Percentiles rank a stretch among this genome's conserved stretches.
phyloP scores from a whole-genome alignment of 371 early-diverging fungal genomes.

The Vittaforma corneae region DNA sequence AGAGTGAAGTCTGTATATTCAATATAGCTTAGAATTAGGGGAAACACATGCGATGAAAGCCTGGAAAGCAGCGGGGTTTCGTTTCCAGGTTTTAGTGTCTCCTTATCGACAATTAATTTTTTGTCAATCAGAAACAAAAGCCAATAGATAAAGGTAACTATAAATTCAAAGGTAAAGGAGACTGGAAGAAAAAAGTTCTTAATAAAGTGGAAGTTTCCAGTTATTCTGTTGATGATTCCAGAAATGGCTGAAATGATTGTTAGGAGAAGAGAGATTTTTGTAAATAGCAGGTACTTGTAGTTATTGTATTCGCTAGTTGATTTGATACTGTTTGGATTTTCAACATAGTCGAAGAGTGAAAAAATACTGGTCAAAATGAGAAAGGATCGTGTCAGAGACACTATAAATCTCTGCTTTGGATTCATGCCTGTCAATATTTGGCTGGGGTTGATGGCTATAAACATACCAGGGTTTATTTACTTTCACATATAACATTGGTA shows the following conservation, averaged over 20 bases:
- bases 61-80: constrained; percentile 10
- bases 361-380: constrained; percentile 3
- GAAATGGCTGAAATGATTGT: too few relatives aligned
- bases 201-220: too few relatives aligned
- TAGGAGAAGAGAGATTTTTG: constrained; percentile 5
- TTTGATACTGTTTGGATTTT: constrained; percentile 10
- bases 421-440: not conserved
- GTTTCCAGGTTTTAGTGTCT: not conserved
- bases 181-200: too few relatives aligned
- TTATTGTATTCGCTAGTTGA: not conserved
- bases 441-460: not conserved
- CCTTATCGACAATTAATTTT: constrained; percentile 7
- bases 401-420: not conserved
- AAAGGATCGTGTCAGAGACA: not conserved
- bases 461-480: not conserved
- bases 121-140: constrained; percentile 6
- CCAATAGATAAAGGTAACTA: constrained; percentile 1
- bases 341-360: constrained; percentile 7
- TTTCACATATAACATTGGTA: not conserved
- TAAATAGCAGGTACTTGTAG: constrained; percentile 4
- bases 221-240: too few relatives aligned
- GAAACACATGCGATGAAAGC: constrained; percentile 13
- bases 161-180: not conserved
- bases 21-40: constrained; percentile 1
- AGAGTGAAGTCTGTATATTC: too few relatives aligned